phyloP scores from a whole-genome alignment of 2,329 filamentous ascomycete genomes.

The Chaetomium olivaceum region DNA sequence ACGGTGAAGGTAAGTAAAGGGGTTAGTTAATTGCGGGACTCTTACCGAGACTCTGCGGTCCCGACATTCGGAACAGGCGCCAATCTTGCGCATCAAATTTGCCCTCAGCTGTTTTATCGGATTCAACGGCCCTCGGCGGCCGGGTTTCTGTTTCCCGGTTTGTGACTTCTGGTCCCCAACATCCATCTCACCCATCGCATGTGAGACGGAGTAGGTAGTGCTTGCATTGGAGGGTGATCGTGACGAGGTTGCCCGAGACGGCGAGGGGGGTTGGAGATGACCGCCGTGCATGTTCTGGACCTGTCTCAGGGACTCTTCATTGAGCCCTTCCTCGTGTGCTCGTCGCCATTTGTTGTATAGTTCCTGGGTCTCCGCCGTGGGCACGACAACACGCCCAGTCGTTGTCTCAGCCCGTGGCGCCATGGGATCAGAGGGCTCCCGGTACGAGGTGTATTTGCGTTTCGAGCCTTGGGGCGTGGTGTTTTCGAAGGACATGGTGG shows the following conservation, averaged over 20 bases:
- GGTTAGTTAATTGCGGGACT: background rate
- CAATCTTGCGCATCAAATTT: slow-evolving; percentile 31
- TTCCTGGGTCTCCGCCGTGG: slow-evolving; percentile 25
- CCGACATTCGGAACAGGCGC: slow-evolving; percentile 31
- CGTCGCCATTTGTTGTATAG: slow-evolving; percentile 29
- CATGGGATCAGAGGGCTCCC: slow-evolving; percentile 7
- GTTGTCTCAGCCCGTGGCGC: background rate
- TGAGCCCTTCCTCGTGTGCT: slow-evolving; percentile 22
- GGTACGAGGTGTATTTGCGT: slow-evolving; percentile 10
- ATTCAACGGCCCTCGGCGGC: slow-evolving; percentile 25
- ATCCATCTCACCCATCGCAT: slow-evolving; percentile 10
- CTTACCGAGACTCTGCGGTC: slow-evolving; percentile 31
- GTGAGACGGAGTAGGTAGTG: slow-evolving; percentile 21
- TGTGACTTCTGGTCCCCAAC: slow-evolving; percentile 5
- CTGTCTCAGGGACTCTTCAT: background rate
- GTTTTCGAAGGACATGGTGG: background rate
- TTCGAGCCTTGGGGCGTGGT: slow-evolving; percentile 11
- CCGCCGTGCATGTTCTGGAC: background rate
- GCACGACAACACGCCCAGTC: background rate
- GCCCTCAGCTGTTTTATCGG: slow-evolving; percentile 20
- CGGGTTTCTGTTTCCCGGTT: slow-evolving; percentile 14
- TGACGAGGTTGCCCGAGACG: slow-evolving; percentile 22
- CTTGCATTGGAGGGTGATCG: slow-evolving; percentile 25
- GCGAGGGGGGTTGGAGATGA: slow-evolving; percentile 19
- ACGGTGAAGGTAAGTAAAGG: background rate